These are phyloP conservation scores for Rhizopus microsporus DNA, from an alignment of 371 early-diverging fungal species.

Conservation along the genomic window DNA sequence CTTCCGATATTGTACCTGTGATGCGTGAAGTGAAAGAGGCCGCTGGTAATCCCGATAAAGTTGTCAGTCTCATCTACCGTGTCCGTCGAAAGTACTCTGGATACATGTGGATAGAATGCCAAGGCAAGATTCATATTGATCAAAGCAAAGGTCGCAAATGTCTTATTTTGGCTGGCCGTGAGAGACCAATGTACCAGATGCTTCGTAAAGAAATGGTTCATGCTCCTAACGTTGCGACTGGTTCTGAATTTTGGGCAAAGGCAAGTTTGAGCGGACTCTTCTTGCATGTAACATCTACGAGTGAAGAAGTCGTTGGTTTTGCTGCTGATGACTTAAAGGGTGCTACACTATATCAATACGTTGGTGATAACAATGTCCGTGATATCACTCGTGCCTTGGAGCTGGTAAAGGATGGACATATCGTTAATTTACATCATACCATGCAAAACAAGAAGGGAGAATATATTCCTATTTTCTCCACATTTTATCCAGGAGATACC, in stretches of 20 bases:
- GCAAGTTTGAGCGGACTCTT: slow-evolving; percentile 56
- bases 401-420: slow-evolving; percentile 41
- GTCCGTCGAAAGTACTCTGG: slow-evolving; percentile 55
- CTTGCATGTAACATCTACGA: slow-evolving; percentile 46
- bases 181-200: slow-evolving; percentile 44
- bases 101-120: slow-evolving; percentile 66
- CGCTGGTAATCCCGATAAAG: slow-evolving; percentile 25
- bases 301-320: slow-evolving; percentile 42
- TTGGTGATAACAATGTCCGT: slow-evolving; percentile 50
- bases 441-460: slow-evolving; percentile 51
- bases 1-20: slow-evolving; percentile 62
- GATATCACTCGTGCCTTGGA: slow-evolving; percentile 47
- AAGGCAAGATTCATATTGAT: slow-evolving; percentile 58
- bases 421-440: slow-evolving; percentile 38
- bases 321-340: slow-evolving; percentile 46
- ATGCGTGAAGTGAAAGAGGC: slow-evolving; percentile 66
- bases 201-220: slow-evolving; percentile 32
- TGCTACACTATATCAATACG: slow-evolving; percentile 50
- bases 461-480: slow-evolving; percentile 39
- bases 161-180: slow-evolving; percentile 63
- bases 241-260: slow-evolving; percentile 57
- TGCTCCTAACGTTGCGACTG: slow-evolving; percentile 15
- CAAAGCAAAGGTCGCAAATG: slow-evolving; percentile 64
- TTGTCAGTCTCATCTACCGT: slow-evolving; percentile 59
- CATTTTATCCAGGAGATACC: slow-evolving; percentile 51